phyloP scores from a whole-genome alignment of 192 early-diverging fungal species.

The Backusella tuberculispora region DNA sequence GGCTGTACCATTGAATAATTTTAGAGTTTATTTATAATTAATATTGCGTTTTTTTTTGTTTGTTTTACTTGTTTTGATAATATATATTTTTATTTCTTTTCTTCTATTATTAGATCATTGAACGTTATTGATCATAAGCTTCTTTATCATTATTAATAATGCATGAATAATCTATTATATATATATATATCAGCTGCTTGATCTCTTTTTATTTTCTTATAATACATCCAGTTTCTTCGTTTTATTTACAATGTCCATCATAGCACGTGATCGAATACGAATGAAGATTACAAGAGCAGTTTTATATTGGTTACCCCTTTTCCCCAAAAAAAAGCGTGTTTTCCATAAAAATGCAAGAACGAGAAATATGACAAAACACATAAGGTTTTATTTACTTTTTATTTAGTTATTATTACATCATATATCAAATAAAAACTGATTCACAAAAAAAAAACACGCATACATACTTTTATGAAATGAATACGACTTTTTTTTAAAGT shows the following conservation, averaged over 20 bases:
- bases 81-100: too few relatives aligned
- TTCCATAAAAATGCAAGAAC: background rate
- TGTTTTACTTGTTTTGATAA: too few relatives aligned
- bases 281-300: background rate
- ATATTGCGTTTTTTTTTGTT: too few relatives aligned
- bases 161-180: too few relatives aligned
- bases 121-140: too few relatives aligned
- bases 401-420: background rate
- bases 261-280: background rate
- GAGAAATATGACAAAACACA: background rate
- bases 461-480: too few relatives aligned
- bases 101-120: too few relatives aligned
- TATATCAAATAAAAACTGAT: background rate
- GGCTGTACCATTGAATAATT: too few relatives aligned
- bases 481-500: background rate
- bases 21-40: too few relatives aligned
- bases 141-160: too few relatives aligned
- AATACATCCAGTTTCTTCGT: background rate
- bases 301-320: background rate
- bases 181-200: too few relatives aligned
- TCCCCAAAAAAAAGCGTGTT: conserved; percentile 1
- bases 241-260: background rate
- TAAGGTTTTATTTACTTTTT: background rate
- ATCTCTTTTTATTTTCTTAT: too few relatives aligned
- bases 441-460: background rate